phyloP scores from a whole-genome alignment of 2,329 filamentous ascomycete species.

The Fusarium sp. region DNA sequence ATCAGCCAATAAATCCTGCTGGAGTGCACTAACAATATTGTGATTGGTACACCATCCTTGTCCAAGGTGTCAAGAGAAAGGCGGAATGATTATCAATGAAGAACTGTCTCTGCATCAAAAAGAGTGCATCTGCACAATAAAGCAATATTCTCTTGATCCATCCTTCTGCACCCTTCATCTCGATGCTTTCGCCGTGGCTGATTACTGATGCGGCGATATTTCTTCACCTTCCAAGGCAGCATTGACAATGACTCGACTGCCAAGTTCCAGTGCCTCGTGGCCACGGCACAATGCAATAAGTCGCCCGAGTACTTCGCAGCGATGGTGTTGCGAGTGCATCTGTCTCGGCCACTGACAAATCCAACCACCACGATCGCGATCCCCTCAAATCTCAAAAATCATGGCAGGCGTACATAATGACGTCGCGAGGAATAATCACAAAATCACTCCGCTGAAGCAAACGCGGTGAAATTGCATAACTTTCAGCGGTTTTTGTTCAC shows the following conservation, averaged over 20 bases:
- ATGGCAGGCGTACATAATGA: not conserved
- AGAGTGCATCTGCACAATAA: not conserved
- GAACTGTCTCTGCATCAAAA: not conserved
- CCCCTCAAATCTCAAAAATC: not conserved
- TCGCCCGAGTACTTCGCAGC: not conserved
- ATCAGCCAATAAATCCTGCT: not conserved
- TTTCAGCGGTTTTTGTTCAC: not conserved
- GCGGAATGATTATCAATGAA: not conserved
- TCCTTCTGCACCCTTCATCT: not conserved
- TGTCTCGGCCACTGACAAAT: not conserved
- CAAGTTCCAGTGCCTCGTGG: not conserved
- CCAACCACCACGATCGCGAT: not conserved
- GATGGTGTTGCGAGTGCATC: not conserved
- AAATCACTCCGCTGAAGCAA: not conserved
- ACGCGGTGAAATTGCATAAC: not conserved
- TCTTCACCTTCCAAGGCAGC: not conserved
- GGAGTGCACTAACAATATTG: not conserved
- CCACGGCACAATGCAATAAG: not conserved
- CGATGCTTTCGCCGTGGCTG: not conserved
- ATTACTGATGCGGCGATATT: not conserved
- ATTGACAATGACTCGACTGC: not conserved
- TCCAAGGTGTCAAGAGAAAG: not conserved
- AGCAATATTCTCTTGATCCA: accelerated
- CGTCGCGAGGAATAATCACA: not conserved
- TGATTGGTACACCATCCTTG: not conserved